phyloP scores from a whole-genome alignment of 2,329 filamentous ascomycete species.

The Penicillium brevicompactum region DNA sequence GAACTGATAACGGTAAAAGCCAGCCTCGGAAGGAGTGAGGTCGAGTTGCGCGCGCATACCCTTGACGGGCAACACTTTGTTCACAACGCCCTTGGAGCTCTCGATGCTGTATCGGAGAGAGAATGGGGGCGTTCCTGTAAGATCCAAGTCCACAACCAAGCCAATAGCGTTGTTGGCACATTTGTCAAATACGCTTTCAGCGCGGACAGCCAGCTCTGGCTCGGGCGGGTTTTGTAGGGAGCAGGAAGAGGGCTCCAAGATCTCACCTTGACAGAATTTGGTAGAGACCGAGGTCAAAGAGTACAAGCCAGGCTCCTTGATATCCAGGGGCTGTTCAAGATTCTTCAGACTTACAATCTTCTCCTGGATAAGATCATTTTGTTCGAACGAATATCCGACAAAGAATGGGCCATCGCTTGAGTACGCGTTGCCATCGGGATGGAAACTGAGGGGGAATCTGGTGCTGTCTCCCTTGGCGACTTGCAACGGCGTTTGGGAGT shows the following conservation, averaged over 20 bases:
- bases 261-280: constrained; percentile 80
- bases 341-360: constrained; percentile 57
- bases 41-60: constrained; percentile 82
- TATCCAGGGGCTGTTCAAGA: constrained; percentile 64
- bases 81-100: constrained; percentile 58
- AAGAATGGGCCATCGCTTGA: constrained; percentile 67
- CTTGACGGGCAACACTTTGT: constrained; percentile 60
- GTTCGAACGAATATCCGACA: constrained; percentile 76
- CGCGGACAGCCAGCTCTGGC: constrained; percentile 72
- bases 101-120: constrained; percentile 75
- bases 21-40: constrained; percentile 77
- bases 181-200: constrained; percentile 87
- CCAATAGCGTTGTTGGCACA: constrained; percentile 94
- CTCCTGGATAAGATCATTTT: constrained; percentile 61
- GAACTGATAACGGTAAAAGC: constrained; percentile 86
- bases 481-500: constrained; percentile 76
- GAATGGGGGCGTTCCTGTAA: constrained; percentile 92
- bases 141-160: constrained; percentile 81
- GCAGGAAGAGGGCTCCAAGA: constrained; percentile 93
- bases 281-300: constrained; percentile 78
- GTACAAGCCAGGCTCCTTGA: constrained; percentile 82
- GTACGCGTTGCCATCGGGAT: constrained; percentile 60
- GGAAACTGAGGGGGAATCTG: constrained; percentile 71
- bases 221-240: constrained; percentile 87
- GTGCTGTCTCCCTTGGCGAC: constrained; percentile 73